Base-by-base conservation (phyloP, 257 asterid species). In the Solanum rostratum region DNA sequence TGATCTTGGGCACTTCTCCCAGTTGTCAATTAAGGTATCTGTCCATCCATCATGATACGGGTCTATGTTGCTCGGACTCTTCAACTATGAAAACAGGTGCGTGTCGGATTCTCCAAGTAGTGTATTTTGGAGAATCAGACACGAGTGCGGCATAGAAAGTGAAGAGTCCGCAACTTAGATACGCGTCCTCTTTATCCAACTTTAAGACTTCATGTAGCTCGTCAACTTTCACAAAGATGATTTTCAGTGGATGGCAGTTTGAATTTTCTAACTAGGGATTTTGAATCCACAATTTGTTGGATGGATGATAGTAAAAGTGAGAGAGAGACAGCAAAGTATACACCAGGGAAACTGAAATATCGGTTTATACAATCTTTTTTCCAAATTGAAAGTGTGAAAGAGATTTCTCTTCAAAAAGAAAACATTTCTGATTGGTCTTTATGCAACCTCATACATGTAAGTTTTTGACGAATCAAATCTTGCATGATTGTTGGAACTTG, bases 1-100 rank as follows among this genome's bases (percentile, higher is more conserved):
- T 83, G 99, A 96, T 89, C 97, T 96, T 0, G 99, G 99, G 63
- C 99, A 96, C 88, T 95, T 95, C 87, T 91, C 99, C 62, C 98
- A 94, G 92, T 89, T 91, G 52, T 95, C 99, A 4, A 93, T 95
- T 83, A 90, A 95, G 97, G 99, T 93, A 86, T 12, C 62, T 66
- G 52, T 66, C 54, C 46, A 45, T 24, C 81, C 59, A 74, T 46
- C 59, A 37, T 74, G 81, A 46, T 74, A 10, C 3, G 22, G 19
- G 39, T 33, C 39, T 33, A 33, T 33, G 39, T 33, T 33, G 39
- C 39, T 33, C 6, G 39, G 39, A 33, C 4, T 33, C 39, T 33
- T 33, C 39, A 33, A 33, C 3, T 33, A 33, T 33, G 39, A 3
- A 4, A 33, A 33, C 39, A 33, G 6, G 39, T 33, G 39, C 4